These are phyloP conservation scores for Quercus phellos DNA, from an alignment of 331 rosid genomes.

Conservation along the genomic window DNA sequence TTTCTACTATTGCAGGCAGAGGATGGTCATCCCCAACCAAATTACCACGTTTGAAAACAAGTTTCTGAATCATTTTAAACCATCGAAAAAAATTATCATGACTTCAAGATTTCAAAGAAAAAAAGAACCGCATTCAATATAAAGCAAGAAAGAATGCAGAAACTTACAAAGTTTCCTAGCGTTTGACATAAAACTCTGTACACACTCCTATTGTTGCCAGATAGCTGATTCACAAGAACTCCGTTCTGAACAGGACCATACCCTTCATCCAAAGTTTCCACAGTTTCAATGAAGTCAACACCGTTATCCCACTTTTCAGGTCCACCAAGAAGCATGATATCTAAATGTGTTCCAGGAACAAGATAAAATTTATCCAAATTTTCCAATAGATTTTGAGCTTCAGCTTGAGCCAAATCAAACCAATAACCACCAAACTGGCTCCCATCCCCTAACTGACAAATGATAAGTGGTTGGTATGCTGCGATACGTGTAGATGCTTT, in stretches of 20 bases:
- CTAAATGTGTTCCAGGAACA: conserved; percentile 72
- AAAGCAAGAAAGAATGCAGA: conserved; percentile 15
- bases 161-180: conserved; percentile 72
- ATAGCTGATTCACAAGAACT: conserved; percentile 49
- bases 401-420: conserved; percentile 58
- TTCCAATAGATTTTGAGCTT: conserved; percentile 40
- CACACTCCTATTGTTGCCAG: conserved; percentile 46
- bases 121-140: background rate
- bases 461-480: conserved; percentile 68
- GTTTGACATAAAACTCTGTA: conserved; percentile 61
- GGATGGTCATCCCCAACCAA: conserved; percentile 87
- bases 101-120: conserved; percentile 10
- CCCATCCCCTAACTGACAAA: conserved; percentile 68
- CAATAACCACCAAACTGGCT: conserved; percentile 87
- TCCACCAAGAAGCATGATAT: conserved; percentile 71
- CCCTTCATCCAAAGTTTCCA: conserved; percentile 39
- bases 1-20: conserved; percentile 58
- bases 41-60: conserved; percentile 77
- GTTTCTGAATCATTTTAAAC: conserved; percentile 58
- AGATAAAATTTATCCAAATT: conserved; percentile 58
- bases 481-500: conserved; percentile 63
- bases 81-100: conserved; percentile 10
- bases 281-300: conserved; percentile 44
- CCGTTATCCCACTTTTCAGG: conserved; percentile 70
- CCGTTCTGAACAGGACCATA: conserved; percentile 38